Evolutionary conservation across 2,329 filamentous ascomycete species (phyloP), one percentile per base, ranked within the genome.

Genomic region (Fusarium sp.): DNA sequence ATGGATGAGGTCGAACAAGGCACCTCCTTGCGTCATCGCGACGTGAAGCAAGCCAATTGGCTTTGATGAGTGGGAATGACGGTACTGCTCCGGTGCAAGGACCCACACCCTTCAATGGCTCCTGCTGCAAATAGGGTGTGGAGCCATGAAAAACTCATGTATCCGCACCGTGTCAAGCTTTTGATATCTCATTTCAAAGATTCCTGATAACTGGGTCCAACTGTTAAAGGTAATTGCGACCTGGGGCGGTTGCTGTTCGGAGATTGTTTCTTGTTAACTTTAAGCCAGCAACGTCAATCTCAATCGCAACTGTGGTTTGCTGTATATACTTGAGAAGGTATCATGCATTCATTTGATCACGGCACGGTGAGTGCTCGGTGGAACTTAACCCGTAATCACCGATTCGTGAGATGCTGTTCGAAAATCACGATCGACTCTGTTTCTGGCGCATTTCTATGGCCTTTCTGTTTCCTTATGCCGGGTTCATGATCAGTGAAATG

Each of bases 11-110:
- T 70, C 47, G 69, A 52, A 70, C 58, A 52, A 57, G 72, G 62
- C 58, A 61, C 49, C 41, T 67, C 57, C 65, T 66, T 75, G 74
- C 73, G 74, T 75, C 73, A 75, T 75, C 74, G 54, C 55, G 57
- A 60, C 63, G 65, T 56, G 61, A 65, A 46, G 60, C 55, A 53
- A 60, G 57, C 66, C 58, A 60, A 73, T 75, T 72, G 69, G 65
- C 41, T 62, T 61, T 37, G 37, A 34, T 37, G 55, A 32, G 61
- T 67, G 69, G 67, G 66, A 74, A 74, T 74, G 73, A 73, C 67
- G 69, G 67, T 71, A 60, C 60, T 65, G 65, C 51, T 60, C 65
- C 57, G 48, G 59, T 47, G 40, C 20, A 41, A 37, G 22, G 45
- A 16, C 54, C 67, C 71, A 55, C 70, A 57, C 48, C 46, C 57